These are phyloP conservation scores for Alnus rubra DNA, from an alignment of 306 rosid species.

Conservation along the genomic window DNA sequence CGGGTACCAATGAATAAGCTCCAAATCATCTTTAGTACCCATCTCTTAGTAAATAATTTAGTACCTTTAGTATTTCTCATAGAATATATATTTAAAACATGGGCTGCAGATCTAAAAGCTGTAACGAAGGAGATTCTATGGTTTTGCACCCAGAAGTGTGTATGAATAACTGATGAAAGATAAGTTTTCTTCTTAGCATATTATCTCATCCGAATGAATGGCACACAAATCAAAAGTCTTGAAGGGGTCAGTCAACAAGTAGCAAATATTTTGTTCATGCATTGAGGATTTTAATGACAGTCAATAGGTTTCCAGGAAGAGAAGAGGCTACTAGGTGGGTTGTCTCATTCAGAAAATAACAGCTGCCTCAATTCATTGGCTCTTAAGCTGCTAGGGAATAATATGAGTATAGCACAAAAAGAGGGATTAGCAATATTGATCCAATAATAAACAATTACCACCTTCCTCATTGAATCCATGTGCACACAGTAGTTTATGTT, in stretches of 20 bases:
- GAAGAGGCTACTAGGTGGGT: not conserved
- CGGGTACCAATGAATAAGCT: no score
- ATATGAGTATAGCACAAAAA: no score
- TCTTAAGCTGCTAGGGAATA: not conserved
- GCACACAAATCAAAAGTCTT: not conserved
- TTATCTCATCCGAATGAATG: not conserved
- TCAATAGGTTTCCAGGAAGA: not conserved
- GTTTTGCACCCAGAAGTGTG: not conserved
- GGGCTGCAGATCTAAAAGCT: not conserved
- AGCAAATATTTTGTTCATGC: not conserved
- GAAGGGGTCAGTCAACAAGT: not conserved
- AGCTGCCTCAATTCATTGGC: not conserved
- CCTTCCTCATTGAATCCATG: no score
- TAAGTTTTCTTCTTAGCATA: not conserved
- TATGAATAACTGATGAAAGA: not conserved
- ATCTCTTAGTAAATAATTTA: no score
- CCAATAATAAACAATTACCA: no score
- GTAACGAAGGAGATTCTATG: not conserved
- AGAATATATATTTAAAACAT: not conserved
- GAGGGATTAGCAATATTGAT: no score
- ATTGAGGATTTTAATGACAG: not conserved
- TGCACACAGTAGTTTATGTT: no score
- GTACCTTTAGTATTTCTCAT: not conserved
- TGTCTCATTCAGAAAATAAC: not conserved
- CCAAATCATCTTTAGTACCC: no score